These are phyloP conservation scores for Dactylis glomerata DNA, from an alignment of 176 grass and related monocot genomes.

Conservation along the genomic window DNA sequence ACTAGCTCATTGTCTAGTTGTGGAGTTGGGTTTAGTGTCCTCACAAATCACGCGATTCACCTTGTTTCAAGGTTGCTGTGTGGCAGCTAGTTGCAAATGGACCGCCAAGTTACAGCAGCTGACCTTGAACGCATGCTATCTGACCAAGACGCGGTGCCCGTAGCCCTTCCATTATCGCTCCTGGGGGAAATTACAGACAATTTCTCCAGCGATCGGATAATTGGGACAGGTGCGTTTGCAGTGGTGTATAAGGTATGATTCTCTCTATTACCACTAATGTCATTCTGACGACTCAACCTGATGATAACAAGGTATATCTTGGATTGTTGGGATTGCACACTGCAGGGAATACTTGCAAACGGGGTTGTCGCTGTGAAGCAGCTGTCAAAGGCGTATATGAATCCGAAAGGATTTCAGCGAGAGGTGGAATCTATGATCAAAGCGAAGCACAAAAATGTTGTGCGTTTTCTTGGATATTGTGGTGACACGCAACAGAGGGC, in stretches of 20 bases:
- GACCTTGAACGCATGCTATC: neutral
- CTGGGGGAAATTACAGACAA: neutral
- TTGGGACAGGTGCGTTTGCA: neutral
- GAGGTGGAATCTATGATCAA: neutral
- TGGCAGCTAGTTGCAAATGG: neutral
- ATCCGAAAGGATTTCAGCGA: neutral
- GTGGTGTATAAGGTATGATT: neutral
- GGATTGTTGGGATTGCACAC: neutral
- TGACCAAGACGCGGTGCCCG: neutral
- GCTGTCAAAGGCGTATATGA: neutral
- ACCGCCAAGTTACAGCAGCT: neutral
- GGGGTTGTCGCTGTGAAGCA: neutral
- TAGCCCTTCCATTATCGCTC: neutral
- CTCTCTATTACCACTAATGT: neutral
- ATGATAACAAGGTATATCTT: neutral
- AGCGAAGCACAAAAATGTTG: neutral
- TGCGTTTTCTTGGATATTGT: neutral
- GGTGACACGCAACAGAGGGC: neutral
- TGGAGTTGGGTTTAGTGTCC: neutral
- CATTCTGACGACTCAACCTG: neutral
- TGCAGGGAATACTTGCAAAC: neutral
- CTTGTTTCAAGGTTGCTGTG: neutral
- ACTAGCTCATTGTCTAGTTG: too few relatives aligned
- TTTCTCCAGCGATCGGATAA: neutral
- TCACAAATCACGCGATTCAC: neutral